Evolutionary conservation across 768 basidiomycete species (phyloP), one percentile per base, ranked within the genome.

Genomic region (Exidia glandulosa): DNA sequence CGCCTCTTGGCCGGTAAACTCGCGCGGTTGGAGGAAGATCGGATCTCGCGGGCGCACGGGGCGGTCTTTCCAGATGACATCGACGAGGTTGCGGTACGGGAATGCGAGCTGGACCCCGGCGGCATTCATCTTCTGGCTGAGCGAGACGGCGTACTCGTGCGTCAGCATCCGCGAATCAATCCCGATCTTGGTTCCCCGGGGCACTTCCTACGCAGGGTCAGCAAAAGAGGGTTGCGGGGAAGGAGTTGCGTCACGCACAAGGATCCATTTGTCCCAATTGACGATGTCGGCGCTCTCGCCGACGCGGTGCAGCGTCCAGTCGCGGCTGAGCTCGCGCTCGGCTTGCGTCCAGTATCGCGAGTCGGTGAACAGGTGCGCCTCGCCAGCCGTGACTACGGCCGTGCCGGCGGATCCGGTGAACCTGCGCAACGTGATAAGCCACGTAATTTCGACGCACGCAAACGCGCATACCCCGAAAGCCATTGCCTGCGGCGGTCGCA

Each of bases 311-410:
- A 91, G 57, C 16, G 74, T 74, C 92, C 92, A 95, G 66, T 90
- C 86, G 3, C 70, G 41, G 71, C 92, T 88, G 30, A 89, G 69
- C 62, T 91, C 81, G 3, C 79, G 75, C 7, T 77, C 75, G 19
- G 90, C 88, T 72, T 92, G 90, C 1, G 83, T 65, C 87, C 88
- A 93, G 67, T 93, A 93, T 14, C 89, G 81, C 10, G 90, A 86
- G 69, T 93, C 90, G 23, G 83, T 84, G 63, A 91, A 74, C 48
- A 92, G 75, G 66, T 89, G 90, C 7, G 90, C 90, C 7, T 78
- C 73, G 5, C 76, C 77, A 67, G 75, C 75, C 3, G 87, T 84
- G 31, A 92, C 71, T 50, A 93, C 79, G 12, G 86, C 90, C 61
- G 83, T 76, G 16, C 90, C 90, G 27, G 84, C 82, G 33, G 83